These are phyloP conservation scores for Cnidoscolus chayamansa DNA, from an alignment of 441 rosid genomes.

Conservation along the genomic window DNA sequence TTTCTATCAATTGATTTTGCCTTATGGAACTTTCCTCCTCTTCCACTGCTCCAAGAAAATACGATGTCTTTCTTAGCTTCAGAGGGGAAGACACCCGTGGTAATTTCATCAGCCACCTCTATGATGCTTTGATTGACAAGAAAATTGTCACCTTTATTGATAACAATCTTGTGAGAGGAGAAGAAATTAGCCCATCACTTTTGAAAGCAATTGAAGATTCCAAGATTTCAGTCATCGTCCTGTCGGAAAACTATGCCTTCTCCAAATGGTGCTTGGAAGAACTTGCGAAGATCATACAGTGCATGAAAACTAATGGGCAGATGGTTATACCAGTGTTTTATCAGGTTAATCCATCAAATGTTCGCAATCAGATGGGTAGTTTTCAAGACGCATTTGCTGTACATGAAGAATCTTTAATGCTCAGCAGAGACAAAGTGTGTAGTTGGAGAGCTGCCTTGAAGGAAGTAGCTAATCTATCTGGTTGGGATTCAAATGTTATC, in stretches of 20 bases:
- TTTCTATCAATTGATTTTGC: too few relatives aligned
- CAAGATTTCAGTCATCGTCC: background rate
- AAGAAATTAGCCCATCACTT: background rate
- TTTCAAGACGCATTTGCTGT: background rate
- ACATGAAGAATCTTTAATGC: too few relatives aligned
- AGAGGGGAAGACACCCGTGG: too few relatives aligned
- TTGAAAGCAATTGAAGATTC: constrained; percentile 3
- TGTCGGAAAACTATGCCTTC: constrained; percentile 2
- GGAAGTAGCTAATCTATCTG: constrained; percentile 2
- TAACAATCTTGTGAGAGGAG: background rate
- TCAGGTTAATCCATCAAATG: background rate
- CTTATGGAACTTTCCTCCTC: too few relatives aligned
- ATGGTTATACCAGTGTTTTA: constrained; percentile 5
- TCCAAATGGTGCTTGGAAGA: constrained; percentile 3
- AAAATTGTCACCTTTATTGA: background rate
- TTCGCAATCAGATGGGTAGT: background rate
- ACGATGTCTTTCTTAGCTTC: too few relatives aligned
- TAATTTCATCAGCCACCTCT: background rate
- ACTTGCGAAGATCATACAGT: background rate
- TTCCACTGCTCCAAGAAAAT: too few relatives aligned
- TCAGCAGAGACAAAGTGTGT: background rate
- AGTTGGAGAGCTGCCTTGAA: background rate
- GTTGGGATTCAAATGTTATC: background rate
- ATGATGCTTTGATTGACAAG: background rate
- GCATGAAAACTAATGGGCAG: background rate